These are phyloP conservation scores for Sugiyamaella smithiae DNA, from an alignment of 805 yeast species.

Conservation along the genomic window DNA sequence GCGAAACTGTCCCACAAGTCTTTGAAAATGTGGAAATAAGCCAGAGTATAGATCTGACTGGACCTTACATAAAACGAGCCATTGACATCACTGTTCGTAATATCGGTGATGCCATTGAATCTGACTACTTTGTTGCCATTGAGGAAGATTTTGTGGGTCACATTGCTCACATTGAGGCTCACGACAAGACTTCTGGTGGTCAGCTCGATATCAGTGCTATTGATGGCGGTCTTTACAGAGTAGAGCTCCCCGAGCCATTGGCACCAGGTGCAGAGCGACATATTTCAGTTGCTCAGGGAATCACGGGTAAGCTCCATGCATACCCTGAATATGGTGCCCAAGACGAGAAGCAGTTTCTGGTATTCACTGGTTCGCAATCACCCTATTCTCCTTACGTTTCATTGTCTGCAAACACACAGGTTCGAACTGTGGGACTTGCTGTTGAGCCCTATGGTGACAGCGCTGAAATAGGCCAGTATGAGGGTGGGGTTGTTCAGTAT, in stretches of 20 bases:
- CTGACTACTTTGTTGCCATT: slow-evolving; percentile 56
- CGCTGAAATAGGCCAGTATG: slow-evolving; percentile 37
- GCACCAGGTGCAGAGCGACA: slow-evolving; percentile 56
- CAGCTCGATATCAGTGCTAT: slow-evolving; percentile 30
- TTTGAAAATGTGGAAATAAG: slow-evolving; percentile 60
- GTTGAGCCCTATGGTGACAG: slow-evolving; percentile 34
- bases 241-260: slow-evolving; percentile 62
- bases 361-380: slow-evolving; percentile 51
- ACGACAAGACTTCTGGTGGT: slow-evolving; percentile 29
- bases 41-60: slow-evolving; percentile 61
- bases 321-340: slow-evolving; percentile 62
- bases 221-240: slow-evolving; percentile 41
- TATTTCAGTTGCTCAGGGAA: slow-evolving; percentile 49
- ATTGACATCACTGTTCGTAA: slow-evolving; percentile 57
- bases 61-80: slow-evolving; percentile 63
- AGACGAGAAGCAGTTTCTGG: slow-evolving; percentile 58
- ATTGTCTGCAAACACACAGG: slow-evolving; percentile 6
- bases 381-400: slow-evolving; percentile 35
- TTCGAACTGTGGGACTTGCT: slow-evolving; percentile 18
- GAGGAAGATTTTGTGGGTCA: slow-evolving; percentile 46
- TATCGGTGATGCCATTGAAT: slow-evolving; percentile 50
- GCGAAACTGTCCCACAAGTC: not conserved
- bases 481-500: slow-evolving; percentile 41
- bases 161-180: slow-evolving; percentile 47
- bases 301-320: slow-evolving; percentile 51